Percentiles rank a stretch among this genome's conserved stretches.
These are phyloP conservation scores for Xylaria sp. DNA, from an alignment of 2,329 filamentous ascomycete genomes.

Conservation along the genomic window DNA sequence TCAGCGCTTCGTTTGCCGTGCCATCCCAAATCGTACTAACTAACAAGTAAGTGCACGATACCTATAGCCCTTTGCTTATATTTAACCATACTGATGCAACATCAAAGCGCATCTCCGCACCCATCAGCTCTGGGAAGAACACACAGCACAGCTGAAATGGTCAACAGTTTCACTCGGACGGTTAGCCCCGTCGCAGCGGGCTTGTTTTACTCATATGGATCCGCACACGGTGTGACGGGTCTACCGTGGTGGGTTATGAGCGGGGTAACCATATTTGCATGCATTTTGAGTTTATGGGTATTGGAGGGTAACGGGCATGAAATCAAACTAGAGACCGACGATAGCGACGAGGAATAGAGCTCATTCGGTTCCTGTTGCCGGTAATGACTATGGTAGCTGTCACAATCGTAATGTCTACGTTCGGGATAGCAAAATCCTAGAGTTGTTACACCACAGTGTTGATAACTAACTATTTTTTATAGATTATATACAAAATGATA, in stretches of 20 bases:
- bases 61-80: not conserved
- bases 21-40: constrained; percentile 30
- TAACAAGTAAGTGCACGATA: constrained; percentile 30
- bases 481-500: not conserved
- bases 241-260: constrained; percentile 29
- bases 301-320: constrained; percentile 26
- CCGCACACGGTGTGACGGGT: constrained; percentile 20
- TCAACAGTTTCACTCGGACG: constrained; percentile 28
- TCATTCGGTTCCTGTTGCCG: not conserved
- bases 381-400: not conserved
- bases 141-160: constrained; percentile 29
- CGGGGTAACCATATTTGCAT: constrained; percentile 22
- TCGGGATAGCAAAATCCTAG: not conserved
- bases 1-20: constrained; percentile 27
- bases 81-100: not conserved
- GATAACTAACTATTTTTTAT: not conserved
- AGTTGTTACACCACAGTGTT: not conserved
- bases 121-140: constrained; percentile 29
- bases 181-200: constrained; percentile 25
- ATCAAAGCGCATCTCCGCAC: constrained; percentile 22
- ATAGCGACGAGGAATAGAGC: constrained; percentile 16
- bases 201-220: constrained; percentile 29
- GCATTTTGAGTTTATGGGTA: constrained; percentile 25
- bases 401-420: no score
- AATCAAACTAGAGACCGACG: constrained; percentile 23